Evolutionary conservation across 1,139 yeast species (phyloP), one percentile per base, ranked within the genome.

Genomic region (Pneumocystis oryctolagi): DNA sequence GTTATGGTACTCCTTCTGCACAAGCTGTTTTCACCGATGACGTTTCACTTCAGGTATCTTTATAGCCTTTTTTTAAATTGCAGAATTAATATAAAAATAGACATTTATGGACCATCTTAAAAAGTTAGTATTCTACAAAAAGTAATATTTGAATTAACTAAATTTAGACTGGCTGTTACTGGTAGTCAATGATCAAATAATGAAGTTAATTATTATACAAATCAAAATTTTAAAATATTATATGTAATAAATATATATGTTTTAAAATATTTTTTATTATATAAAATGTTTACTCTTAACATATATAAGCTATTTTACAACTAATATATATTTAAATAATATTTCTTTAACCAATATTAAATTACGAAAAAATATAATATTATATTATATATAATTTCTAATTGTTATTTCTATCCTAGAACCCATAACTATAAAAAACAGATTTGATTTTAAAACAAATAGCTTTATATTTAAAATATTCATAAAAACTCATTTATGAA

Each of bases 1-100:
- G 76, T 61, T 76, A 79, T 63, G 78, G 80, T 62, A 83, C 82
- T 62, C 76, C 78, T 39, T 78, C 79, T 64, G 83, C 83, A 60
- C 75, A 82, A 25, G 89, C 89, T 69, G 96, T 90, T 60, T 83
- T 90, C 73, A 90, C 97, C 39, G 97, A 90, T 76, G 97, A 90
- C 77, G 97, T 89, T 59, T 84, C 92, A 61, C 80, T 89, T 73
- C 95, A 89, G 77, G 89, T 87, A 55, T 89, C 89, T 73, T 89
- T 89, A 92, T 82, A 85, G 65, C 96, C 89, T 75, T 81, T 89
- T 58, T 69, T 67, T 63, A 69, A 69, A 62, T 57, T 47, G 25
- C 9, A 47, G 3, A 35, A 6, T 47, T 47, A 47, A 47, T 20
- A 47, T 47, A 47, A 47, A 8, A 14, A 47, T 47, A 47, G 77